Base-by-base conservation (phyloP, 176 grass and related monocot genomes). In the Alopecurus myosuroides region DNA sequence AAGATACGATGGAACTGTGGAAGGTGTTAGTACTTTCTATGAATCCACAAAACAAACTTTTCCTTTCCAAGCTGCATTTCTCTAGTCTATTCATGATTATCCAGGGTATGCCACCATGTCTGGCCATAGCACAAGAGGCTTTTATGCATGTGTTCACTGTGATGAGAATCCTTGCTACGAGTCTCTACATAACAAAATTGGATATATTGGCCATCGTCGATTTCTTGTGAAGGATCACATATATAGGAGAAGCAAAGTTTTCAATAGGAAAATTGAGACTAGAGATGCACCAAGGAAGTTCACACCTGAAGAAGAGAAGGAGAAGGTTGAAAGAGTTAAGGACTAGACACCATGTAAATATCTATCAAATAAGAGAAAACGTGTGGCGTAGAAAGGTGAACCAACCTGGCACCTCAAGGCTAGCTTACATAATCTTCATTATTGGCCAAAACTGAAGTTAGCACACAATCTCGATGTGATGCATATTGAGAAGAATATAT, bases 381-480 rank as follows among this genome's bases (percentile, higher is more conserved):
- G 20, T 4, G 9, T 9, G 11, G 2, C 0, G 1, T 3, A 58
- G 13, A 48, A 48, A 26, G 55, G n/a, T 26, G n/a, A 58, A 58
- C 55, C n/a, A 26, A 58, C 22, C n/a, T 58, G n/a, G 55, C 78
- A 56, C 11, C 78, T 65, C 6, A 86, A 67, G 36, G 77, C 56
- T 25, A 64, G 73, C 11, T 52, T 85, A 7, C 67, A 36, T 60
- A 53, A 77, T 39, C 20, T 77, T 17, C 72, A 55, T 25, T 67
- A 85, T 85, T 85, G 70, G 82, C 4, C 44, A 33, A 19, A 15
- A 8, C 22, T 64, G 10, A 76, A 62, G 14, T 30, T 85, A 3
- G 6, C 18, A 17, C 82, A 85, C 52, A 85, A 85, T 26, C 55
- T 85, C 1, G 82, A 85, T 63, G 52, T 67, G n/a, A 85, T 85